A percentile compares a stretch with the other conserved stretches of the same genome.
These are phyloP conservation scores for Xylaria digitata DNA, from an alignment of 2,329 filamentous ascomycete genomes.

Conservation along the genomic window DNA sequence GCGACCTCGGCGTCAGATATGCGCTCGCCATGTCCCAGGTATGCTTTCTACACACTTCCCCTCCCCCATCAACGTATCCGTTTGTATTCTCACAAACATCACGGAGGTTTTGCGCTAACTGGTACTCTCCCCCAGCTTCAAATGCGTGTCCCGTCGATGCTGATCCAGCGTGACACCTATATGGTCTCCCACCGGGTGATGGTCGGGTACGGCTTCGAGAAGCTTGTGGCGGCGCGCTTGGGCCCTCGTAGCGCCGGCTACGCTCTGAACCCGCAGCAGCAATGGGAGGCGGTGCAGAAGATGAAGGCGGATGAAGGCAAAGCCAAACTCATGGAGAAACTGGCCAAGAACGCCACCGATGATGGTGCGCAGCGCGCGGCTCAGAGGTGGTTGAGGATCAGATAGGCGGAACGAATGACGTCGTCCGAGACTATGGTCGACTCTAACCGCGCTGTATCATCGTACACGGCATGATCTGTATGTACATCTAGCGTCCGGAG, in stretches of 20 bases:
- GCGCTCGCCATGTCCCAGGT: conserved; percentile 67
- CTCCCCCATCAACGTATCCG: background rate
- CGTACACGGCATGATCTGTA: background rate
- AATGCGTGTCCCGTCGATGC: conserved; percentile 70
- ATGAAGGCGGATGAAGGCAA: conserved; percentile 58
- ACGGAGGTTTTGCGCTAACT: background rate
- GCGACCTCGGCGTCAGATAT: conserved; percentile 68
- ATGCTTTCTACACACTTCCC: conserved; percentile 34
- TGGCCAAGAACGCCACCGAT: conserved; percentile 53
- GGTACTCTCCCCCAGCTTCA: conserved; percentile 57
- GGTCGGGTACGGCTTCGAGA: conserved; percentile 55
- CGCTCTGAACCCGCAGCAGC: conserved; percentile 58
- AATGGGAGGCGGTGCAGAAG: conserved; percentile 61
- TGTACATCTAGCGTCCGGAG: too few relatives aligned
- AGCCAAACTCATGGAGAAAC: conserved; percentile 56
- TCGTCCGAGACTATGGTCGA: too few relatives aligned
- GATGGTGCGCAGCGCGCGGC: conserved; percentile 54
- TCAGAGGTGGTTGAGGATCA: conserved; percentile 52
- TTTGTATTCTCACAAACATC: too few relatives aligned
- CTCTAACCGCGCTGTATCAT: background rate
- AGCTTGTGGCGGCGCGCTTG: conserved; percentile 56
- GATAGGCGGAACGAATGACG: background rate
- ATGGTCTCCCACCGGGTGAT: conserved; percentile 58
- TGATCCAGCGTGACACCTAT: conserved; percentile 66
- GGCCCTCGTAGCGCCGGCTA: conserved; percentile 52